Percentiles rank a stretch among this genome's conserved stretches.
These are phyloP conservation scores for Mortierella hygrophila DNA, from an alignment of 192 early-diverging fungal genomes.

Conservation along the genomic window DNA sequence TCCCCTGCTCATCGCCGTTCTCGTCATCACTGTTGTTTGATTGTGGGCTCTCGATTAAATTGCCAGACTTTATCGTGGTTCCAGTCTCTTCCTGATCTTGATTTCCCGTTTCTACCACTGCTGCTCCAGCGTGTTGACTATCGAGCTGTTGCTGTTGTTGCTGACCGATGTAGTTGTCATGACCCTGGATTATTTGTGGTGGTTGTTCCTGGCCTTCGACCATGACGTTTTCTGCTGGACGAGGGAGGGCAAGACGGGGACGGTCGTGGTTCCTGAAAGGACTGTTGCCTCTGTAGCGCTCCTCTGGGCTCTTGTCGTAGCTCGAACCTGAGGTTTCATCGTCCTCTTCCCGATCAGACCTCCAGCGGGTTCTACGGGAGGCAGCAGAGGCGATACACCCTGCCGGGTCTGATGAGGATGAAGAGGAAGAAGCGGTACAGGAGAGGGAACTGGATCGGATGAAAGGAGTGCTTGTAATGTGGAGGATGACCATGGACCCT, in stretches of 20 bases:
- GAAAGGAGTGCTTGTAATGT: conserved; percentile 35
- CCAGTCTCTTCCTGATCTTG: conserved; percentile 5
- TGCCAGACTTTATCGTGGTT: conserved; percentile 1
- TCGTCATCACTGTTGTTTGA: not conserved
- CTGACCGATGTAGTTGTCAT: not conserved
- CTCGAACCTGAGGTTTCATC: not conserved
- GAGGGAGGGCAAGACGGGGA: conserved; percentile 38
- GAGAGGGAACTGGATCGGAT: conserved; percentile 26
- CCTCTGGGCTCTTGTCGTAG: not conserved
- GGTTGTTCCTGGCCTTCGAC: conserved; percentile 5
- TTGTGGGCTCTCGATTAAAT: conserved; percentile 14
- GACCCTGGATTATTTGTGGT: not conserved
- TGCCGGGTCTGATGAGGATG: conserved; percentile 18
- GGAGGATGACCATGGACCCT: conserved; percentile 46
- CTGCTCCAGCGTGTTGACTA: not conserved
- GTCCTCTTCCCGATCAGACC: conserved; percentile 12
- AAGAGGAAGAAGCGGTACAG: conserved; percentile 17
- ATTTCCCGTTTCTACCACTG: not conserved
- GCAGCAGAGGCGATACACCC: conserved; percentile 13
- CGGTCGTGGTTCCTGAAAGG: conserved; percentile 38
- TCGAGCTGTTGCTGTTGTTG: conserved; percentile 9
- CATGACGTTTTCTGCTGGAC: conserved; percentile 24
- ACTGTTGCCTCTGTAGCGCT: not conserved
- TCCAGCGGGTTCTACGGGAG: conserved; percentile 15
- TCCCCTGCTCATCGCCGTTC: not conserved